These are phyloP conservation scores for Cyclostephanos invisitatus DNA, from an alignment of 108 stramenopile species.

Conservation along the genomic window DNA sequence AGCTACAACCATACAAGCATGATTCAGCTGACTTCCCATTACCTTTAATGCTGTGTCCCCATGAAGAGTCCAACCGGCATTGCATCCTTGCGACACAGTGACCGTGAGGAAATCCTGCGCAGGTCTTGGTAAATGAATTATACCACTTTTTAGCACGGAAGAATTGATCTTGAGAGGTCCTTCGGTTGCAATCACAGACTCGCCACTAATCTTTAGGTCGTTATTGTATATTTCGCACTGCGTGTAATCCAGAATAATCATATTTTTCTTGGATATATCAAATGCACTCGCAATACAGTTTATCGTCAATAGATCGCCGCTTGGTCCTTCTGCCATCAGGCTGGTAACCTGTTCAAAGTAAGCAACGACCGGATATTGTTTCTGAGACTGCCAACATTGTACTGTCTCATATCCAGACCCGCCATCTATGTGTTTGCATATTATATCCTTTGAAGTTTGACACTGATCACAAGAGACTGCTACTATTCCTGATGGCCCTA, in stretches of 20 bases:
- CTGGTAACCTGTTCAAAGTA: constrained; percentile 1
- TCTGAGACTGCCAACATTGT: constrained; percentile 1
- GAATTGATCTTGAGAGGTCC: background rate
- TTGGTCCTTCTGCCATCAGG: background rate
- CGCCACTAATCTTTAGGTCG: background rate
- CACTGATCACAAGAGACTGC: background rate
- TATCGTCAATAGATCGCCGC: background rate
- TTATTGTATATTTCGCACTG: constrained; percentile 11
- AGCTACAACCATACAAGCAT: constrained; percentile 10
- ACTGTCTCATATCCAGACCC: constrained; percentile 7
- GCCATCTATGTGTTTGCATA: constrained; percentile 6
- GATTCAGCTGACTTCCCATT: constrained; percentile 6
- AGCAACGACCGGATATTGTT: background rate
- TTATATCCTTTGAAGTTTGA: background rate
- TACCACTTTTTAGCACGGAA: background rate
- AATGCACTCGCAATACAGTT: constrained; percentile 5
- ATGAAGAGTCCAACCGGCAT: constrained; percentile 4
- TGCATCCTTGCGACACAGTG: background rate
- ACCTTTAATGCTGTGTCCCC: constrained; percentile 22
- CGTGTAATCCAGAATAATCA: constrained; percentile 10
- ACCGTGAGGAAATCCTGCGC: constrained; percentile 2
- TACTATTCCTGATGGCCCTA: background rate
- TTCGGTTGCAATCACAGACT: constrained; percentile 1
- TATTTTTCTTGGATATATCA: background rate
- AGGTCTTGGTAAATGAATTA: constrained; percentile 12